phyloP scores from a whole-genome alignment of 2,329 filamentous ascomycete genomes.

The Alternaria novae-zelandiae region DNA sequence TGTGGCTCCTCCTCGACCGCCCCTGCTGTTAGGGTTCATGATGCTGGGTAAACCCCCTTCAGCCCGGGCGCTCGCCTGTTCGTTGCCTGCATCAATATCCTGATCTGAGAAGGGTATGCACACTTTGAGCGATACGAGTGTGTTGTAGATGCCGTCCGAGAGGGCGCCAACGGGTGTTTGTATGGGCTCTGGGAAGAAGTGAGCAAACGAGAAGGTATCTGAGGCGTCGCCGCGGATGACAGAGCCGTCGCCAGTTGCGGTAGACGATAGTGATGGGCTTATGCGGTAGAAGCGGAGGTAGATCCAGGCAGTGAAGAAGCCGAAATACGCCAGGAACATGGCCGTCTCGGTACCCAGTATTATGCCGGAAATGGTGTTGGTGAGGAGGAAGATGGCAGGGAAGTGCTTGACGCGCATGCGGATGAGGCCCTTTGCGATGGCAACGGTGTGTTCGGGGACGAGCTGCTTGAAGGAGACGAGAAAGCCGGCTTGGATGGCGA shows the following conservation, averaged over 20 bases:
- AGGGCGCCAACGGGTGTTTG: conserved; percentile 79
- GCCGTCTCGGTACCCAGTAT: conserved; percentile 75
- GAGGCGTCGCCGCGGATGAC: conserved; percentile 86
- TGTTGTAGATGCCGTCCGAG: conserved; percentile 75
- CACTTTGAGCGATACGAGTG: conserved; percentile 76
- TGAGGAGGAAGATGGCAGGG: conserved; percentile 75
- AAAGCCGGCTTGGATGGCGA: conserved; percentile 89
- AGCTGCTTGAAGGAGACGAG: conserved; percentile 98
- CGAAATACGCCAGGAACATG: conserved; percentile 78
- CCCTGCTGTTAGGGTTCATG: conserved; percentile 57
- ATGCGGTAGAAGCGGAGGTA: conserved; percentile 95
- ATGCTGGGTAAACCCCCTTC: conserved; percentile 67
- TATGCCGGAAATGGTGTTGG: conserved; percentile 71
- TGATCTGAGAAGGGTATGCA: conserved; percentile 86
- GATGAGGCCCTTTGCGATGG: conserved; percentile 84
- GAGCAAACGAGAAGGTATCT: conserved; percentile 94
- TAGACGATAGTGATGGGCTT: conserved; percentile 63
- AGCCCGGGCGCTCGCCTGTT: conserved; percentile 70
- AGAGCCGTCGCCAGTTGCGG: conserved; percentile 58
- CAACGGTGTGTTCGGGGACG: conserved; percentile 94
- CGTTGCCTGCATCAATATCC: conserved; percentile 75
- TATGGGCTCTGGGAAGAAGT: conserved; percentile 87
- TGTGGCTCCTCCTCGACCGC: conserved; percentile 65
- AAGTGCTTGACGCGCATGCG: conserved; percentile 87
- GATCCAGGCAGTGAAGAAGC: conserved; percentile 88